Percentiles rank a stretch among this genome's conserved stretches.
These are phyloP conservation scores for Sarcomyxa edulis DNA, from an alignment of 768 basidiomycete species.

Conservation along the genomic window DNA sequence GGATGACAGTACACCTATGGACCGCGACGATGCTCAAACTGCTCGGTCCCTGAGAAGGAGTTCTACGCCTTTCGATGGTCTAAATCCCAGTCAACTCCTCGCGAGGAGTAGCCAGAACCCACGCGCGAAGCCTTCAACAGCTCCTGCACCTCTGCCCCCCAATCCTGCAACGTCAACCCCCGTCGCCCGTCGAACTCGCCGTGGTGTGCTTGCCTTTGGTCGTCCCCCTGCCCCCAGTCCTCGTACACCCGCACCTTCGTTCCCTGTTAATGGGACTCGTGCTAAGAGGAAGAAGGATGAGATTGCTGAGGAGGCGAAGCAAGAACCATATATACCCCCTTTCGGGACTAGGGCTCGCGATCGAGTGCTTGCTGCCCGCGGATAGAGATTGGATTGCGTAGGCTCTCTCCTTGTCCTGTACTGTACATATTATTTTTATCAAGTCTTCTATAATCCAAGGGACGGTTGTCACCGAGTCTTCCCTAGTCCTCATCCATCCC, in stretches of 20 bases:
- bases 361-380: no score
- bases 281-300: neutral
- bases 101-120: neutral
- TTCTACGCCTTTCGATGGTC: neutral
- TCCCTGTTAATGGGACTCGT: conserved; percentile 3
- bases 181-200: no score
- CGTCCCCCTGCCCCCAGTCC: neutral
- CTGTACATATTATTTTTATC: no score
- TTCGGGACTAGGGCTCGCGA: conserved; percentile 3
- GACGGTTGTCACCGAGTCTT: no score
- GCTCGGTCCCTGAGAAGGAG: neutral
- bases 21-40: conserved; percentile 6
- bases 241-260: neutral
- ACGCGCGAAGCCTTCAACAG: neutral
- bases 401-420: no score
- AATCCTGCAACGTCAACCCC: no score
- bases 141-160: no score
- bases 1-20: neutral
- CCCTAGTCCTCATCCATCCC: no score
- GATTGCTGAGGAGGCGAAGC: neutral
- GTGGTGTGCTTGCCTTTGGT: neutral
- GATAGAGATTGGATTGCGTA: no score
- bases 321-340: neutral
- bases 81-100: neutral
- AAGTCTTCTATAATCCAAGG: no score